Base-by-base conservation (phyloP, 805 yeast species). In the Yarrowia sp. region DNA sequence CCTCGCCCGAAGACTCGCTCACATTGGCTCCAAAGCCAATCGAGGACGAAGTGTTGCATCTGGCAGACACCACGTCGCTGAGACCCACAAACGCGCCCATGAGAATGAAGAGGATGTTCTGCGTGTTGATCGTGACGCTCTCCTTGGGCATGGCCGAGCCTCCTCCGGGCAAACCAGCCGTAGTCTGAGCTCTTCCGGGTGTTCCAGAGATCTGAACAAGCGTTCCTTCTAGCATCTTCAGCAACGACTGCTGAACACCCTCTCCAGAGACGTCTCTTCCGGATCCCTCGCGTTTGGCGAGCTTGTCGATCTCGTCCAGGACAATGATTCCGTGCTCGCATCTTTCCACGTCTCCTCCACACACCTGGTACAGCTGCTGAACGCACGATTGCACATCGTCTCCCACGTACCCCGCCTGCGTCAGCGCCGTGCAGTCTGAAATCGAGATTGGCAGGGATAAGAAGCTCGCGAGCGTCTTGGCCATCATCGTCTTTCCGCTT, bases 341-440 rank as follows among this genome's bases (percentile, higher is more conserved):
- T 14, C 75, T 75, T 9, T 77, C 79, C 22, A 81, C 80, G 66
- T 83, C 83, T 65, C 77, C 81, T 42, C 79, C 79, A 3, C 86
- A 78, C 64, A 74, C 78, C 2, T 78, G 78, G 53, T 82, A 69
- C 19, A 83, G 71, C 62, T 84, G 76, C 68, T 81, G 83, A 22
- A 83, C 76, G 65, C 86, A 82, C 29, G 78, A 73, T 64, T 84
- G 86, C 16, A 82, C 84, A 70, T 84, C 87, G 63, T 83, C 87
- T 22, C 87, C 87, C 44, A 84, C 82, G 66, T 84, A 83, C 6
- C 87, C 87, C 0, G 87, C 85, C 67, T 83, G 87, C 0, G 87
- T 83, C 63, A 83, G 67, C 44, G 84, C 81, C 0, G 87, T 83
- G 68, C 87, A 84, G 66, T 83, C 87, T 6, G 83, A 82, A 13